Base-by-base conservation (phyloP, 2,329 filamentous ascomycete species). In the Fusarium sp. region DNA sequence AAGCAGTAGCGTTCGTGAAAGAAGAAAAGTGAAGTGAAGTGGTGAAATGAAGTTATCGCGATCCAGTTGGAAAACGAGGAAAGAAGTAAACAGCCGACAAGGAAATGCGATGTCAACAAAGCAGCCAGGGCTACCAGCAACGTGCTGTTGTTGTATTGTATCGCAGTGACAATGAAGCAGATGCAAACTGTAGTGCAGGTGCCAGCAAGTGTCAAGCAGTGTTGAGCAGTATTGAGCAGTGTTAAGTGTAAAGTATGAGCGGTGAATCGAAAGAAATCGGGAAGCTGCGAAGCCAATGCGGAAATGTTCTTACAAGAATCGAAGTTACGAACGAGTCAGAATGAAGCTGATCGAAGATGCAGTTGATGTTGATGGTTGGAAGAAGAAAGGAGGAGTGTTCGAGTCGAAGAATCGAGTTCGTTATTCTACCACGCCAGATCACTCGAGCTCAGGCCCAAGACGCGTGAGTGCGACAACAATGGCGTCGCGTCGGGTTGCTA, bases 231-330 rank as follows among this genome's bases (percentile, higher is more conserved):
- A 39, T 46, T 19, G 25, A 52, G 15, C 31, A 69, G 48, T 60
- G 49, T 37, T 27, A 42, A 42, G 23, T 41, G 23, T 39, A 19
- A 25, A 54, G 52, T 49, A 31, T 23, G 6, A 56, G 66, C 46
- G 31, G 41, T 71, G 62, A 63, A 63, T 67, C 60, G 23, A 52
- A 59, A 37, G 31, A 27, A 54, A 39, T 39, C 49, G 27, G 23
- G 39, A 48, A 56, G 56, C 56, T 37, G 21, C 23, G 54, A 45
- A 44, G 61, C 39, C 27, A 38, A 38, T n/a, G 46, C 41, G 33
- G 31, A 23, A 25, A 38, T 46, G 19, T 56, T 66, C 64, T 72
- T 72, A 70, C 60, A 61, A 66, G 35, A 60, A 65, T 57, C 12
- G 23, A 48, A 57, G 44, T 38, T 66, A 37, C 35, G 49, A 35